Evolutionary conservation across 768 basidiomycete genomes (phyloP), one percentile per base, ranked within the genome.

Genomic region (Pleurotus salmoneostramineus): DNA sequence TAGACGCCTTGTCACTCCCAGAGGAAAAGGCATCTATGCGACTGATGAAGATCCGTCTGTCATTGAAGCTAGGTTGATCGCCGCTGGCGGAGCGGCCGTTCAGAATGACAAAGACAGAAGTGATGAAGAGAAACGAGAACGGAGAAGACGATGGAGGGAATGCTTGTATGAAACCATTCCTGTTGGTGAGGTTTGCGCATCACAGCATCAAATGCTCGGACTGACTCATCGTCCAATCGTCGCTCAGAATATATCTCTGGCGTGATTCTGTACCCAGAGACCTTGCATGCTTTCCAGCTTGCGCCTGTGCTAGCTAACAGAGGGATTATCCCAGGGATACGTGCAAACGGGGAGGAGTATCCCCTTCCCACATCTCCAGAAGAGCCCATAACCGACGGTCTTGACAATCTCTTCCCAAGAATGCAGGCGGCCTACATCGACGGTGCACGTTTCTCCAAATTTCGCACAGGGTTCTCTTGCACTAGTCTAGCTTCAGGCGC

Each of bases 11-110:
- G 80, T 83, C 3, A 68, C 76, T 62, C 76, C 78, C 31, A 73
- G 72, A 14, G 80, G 79, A 34, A 80, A 75, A 66, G 81, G 80
- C 4, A 77, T 82, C 33, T 82, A 82, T 55, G 81, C 81, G 8
- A 82, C 81, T 6, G 81, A 83, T 60, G 80, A 83, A 61, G 70
- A 77, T 14, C 74, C 77, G n/a, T 72, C 77, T 21, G 73, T 64
- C 8, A 76, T 80, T 43, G 72, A 71, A 35, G 71, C 67, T 2
- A 68, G 74, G 27, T 64, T 82, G 6, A 63, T 69, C n/a, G 69
- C 71, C 50, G 75, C 74, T 1, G 65, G 66, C 36, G 71, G 67
- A n/a, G 65, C 62, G 8, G 61, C 60, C 31, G 66, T 55, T 11
- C 63, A 68, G 44, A 40, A 40, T 40, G 59, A 64, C 34, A 66